These are phyloP conservation scores for Croton laevigatus DNA, from an alignment of 441 rosid species.

Conservation along the genomic window DNA sequence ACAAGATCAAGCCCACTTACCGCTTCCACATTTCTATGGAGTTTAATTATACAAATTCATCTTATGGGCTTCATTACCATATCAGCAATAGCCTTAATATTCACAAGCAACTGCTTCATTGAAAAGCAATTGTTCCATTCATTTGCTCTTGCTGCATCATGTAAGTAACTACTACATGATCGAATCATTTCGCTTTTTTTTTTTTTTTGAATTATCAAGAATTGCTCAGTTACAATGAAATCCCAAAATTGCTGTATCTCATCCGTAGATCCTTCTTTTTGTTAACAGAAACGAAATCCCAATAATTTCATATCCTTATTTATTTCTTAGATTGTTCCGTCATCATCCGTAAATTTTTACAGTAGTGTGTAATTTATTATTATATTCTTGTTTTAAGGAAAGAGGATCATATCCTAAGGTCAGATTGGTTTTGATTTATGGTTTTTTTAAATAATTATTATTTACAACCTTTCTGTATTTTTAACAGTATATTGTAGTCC, in stretches of 20 bases:
- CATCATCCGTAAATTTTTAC: too few relatives aligned
- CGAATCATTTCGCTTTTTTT: background rate
- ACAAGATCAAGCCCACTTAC: background rate
- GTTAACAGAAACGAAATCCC: background rate
- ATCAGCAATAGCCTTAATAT: slow-evolving; percentile 27
- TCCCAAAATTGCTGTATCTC: too few relatives aligned
- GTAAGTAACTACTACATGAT: background rate
- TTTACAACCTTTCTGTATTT: too few relatives aligned
- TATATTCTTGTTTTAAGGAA: too few relatives aligned
- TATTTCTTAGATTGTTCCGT: background rate
- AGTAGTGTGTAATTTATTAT: too few relatives aligned
- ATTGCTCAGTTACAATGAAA: slow-evolving; percentile 3
- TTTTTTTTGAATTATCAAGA: background rate
- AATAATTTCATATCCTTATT: slow-evolving; percentile 12
- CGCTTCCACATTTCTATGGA: background rate
- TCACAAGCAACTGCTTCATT: slow-evolving; percentile 7
- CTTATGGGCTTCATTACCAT: slow-evolving; percentile 31
- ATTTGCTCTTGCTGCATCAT: background rate
- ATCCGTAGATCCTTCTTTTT: slow-evolving; percentile 11
- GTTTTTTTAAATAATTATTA: too few relatives aligned
- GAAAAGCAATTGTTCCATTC: background rate
- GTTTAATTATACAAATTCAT: slow-evolving; percentile 1
- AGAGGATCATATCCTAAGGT: too few relatives aligned
- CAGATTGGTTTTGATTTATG: too few relatives aligned
- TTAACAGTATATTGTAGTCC: too few relatives aligned